Conservation (phyloP, 2,329 filamentous ascomycete species). For the Penicillium sp. region DNA sequence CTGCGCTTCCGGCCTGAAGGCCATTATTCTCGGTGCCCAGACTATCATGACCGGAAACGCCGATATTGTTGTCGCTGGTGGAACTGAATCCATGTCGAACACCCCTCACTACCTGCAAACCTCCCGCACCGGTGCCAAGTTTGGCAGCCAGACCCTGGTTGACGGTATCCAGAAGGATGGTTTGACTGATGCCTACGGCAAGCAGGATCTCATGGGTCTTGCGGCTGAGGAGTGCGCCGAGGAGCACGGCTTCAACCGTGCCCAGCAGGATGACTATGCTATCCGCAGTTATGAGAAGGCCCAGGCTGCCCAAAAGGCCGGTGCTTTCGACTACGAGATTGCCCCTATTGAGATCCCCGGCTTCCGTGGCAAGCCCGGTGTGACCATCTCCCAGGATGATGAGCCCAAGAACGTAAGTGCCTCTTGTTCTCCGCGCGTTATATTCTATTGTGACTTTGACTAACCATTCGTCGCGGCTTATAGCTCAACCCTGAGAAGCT, state of each 20-base stretch:
- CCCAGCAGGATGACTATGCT: slow-evolving; percentile 92
- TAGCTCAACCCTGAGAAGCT: slow-evolving; percentile 76
- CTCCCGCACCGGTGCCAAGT: slow-evolving; percentile 85
- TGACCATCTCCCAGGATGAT: slow-evolving; percentile 80
- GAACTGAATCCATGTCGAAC: slow-evolving; percentile 98
- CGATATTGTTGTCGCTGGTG: slow-evolving; percentile 87
- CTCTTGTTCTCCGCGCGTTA: not conserved
- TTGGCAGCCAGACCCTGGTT: slow-evolving; percentile 82
- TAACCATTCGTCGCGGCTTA: slow-evolving; percentile 1
- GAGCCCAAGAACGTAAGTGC: slow-evolving; percentile 80
- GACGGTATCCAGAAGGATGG: slow-evolving; percentile 95
- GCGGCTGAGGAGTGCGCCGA: slow-evolving; percentile 86
- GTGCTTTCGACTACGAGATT: slow-evolving; percentile 82
- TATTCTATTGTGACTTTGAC: not conserved
- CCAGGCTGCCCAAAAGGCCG: slow-evolving; percentile 76
- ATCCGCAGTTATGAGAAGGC: slow-evolving; percentile 94
- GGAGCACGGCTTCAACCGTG: slow-evolving; percentile 76
- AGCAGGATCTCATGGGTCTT: slow-evolving; percentile 95
- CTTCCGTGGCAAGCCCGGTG: slow-evolving; percentile 82
- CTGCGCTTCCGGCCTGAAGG: slow-evolving; percentile 92
- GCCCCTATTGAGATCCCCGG: slow-evolving; percentile 83
- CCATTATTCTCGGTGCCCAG: slow-evolving; percentile 89
- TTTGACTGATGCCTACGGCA: slow-evolving; percentile 84
- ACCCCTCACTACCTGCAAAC: slow-evolving; percentile 90
- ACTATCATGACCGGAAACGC: slow-evolving; percentile 97